Conservation (phyloP, 345 rosid genomes). For the Rubroshorea leprosula region DNA sequence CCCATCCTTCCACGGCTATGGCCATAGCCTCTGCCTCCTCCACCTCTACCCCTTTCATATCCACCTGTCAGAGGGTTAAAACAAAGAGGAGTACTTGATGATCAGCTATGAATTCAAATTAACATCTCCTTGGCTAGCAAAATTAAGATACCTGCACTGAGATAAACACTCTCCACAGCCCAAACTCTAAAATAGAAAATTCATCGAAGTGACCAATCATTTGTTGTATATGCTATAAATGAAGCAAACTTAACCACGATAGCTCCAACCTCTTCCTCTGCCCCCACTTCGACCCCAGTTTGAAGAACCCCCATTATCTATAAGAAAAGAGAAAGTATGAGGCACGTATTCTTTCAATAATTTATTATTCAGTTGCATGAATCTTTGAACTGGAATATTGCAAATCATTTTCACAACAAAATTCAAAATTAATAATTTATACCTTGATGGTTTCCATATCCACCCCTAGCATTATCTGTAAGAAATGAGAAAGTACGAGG, state of each 20-base stretch:
- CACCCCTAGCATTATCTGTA: slow-evolving; percentile 39
- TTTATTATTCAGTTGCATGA: neutral
- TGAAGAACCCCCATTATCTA: slow-evolving; percentile 41
- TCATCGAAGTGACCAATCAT: neutral
- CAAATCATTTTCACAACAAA: neutral
- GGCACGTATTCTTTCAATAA: slow-evolving; percentile 9
- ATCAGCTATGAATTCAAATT: neutral
- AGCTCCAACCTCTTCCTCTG: slow-evolving; percentile 38
- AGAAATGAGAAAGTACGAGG: slow-evolving; percentile 13
- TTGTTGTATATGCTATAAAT: neutral
- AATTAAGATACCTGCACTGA: neutral
- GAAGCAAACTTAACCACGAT: slow-evolving; percentile 37
- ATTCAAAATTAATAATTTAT: neutral
- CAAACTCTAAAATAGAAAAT: neutral
- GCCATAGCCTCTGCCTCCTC: slow-evolving; percentile 24
- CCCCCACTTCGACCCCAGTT: slow-evolving; percentile 44
- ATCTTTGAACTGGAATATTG: too few species aligned
- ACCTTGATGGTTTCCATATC: slow-evolving; percentile 39
- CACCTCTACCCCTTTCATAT: slow-evolving; percentile 24
- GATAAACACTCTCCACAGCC: neutral
- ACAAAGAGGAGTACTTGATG: neutral
- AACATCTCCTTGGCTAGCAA: neutral
- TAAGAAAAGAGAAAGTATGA: slow-evolving; percentile 11
- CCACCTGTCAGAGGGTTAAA: slow-evolving; percentile 23
- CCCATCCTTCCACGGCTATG: slow-evolving; percentile 50